Evolutionary conservation across 352 stramenopile genomes (phyloP), one percentile per base, ranked within the genome.

Genomic region (Chloridella minuta): DNA sequence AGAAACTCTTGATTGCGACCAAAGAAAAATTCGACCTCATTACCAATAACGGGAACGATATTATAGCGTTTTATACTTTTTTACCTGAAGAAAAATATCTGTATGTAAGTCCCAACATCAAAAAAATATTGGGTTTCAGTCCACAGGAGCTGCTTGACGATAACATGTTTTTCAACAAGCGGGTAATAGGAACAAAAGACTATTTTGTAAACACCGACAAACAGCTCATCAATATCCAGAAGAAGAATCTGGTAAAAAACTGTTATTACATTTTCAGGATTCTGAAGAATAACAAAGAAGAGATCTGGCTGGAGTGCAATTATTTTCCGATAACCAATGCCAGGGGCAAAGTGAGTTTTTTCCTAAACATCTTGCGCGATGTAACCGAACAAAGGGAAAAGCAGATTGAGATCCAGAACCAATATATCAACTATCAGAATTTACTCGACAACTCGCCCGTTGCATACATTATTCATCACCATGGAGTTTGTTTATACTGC

Each of bases 361-460:
- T 18, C 40, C 10, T 66, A 18, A 66, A 66, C n/a, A 66, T 66
- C n/a, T 66, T 66, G n/a, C 40, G 40, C 40, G 40, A 66, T n/a
- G n/a, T 66, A 10, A 66, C 40, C n/a, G 40, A 66, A 66, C 40
- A 66, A 66, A 66, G n/a, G n/a, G 40, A 66, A 66, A n/a, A 10
- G 10, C 10, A 66, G n/a, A 18, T 66, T 18, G 40, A 66, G n/a
- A n/a, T 66, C 40, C 10, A 66, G n/a, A 66, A 66, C n/a, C 40
- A 66, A 66, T 66, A 66, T 66, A 66, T 66, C n/a, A 66, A 66
- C n/a, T 66, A 66, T n/a, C 40, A n/a, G n/a, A 66, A 66, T n/a
- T 66, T 66, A n/a, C n/a, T 66, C 10, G 40, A 66, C n/a, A 66
- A 66, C n/a, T 66, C 40, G 10, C 40, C 40, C 10, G 40, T n/a